Evolutionary conservation across 805 yeast genomes (phyloP).

Genomic region (Millerozyma miso): DNA sequence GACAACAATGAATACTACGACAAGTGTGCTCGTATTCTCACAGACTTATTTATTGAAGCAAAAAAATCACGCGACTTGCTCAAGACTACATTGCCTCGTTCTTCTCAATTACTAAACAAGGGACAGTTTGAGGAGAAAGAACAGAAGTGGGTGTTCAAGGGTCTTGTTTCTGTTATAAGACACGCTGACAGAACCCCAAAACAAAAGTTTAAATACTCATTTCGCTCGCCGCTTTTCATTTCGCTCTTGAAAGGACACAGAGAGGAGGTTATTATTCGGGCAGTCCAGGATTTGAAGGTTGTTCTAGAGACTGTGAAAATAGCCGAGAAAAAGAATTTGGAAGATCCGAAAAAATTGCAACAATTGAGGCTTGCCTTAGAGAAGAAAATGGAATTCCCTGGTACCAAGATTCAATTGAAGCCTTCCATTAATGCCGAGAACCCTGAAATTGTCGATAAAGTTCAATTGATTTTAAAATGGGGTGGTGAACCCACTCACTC

Average conservation of each 20-base stretch:
- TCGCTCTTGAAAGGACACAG: slow-evolving; percentile 88
- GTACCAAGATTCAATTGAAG: slow-evolving; percentile 92
- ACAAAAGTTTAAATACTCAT: slow-evolving; percentile 94
- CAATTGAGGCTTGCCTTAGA: slow-evolving; percentile 81
- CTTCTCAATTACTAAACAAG: slow-evolving; percentile 29
- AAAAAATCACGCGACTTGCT: slow-evolving; percentile 37
- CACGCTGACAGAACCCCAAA: slow-evolving; percentile 99
- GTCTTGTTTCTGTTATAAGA: slow-evolving; percentile 83
- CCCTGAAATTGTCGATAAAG: slow-evolving; percentile 78
- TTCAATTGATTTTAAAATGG: slow-evolving; percentile 95
- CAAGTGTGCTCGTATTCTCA: slow-evolving; percentile 69
- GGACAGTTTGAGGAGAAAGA: slow-evolving; percentile 52
- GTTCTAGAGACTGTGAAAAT: slow-evolving; percentile 79
- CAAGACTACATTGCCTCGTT: slow-evolving; percentile 34
- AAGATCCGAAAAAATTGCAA: slow-evolving; percentile 71
- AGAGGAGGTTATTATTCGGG: slow-evolving; percentile 93
- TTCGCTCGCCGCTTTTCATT: slow-evolving; percentile 80
- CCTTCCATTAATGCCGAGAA: slow-evolving; percentile 68
- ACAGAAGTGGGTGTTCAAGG: slow-evolving; percentile 96
- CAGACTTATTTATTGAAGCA: slow-evolving; percentile 64
- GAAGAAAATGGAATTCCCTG: slow-evolving; percentile 87
- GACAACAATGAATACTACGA: slow-evolving; percentile 87
- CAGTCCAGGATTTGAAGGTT: slow-evolving; percentile 77
- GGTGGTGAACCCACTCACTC: slow-evolving; percentile 99
- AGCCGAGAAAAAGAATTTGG: slow-evolving; percentile 76